Evolutionary conservation across 2,329 filamentous ascomycete genomes (phyloP).

Genomic region (Coleophoma crateriformis): DNA sequence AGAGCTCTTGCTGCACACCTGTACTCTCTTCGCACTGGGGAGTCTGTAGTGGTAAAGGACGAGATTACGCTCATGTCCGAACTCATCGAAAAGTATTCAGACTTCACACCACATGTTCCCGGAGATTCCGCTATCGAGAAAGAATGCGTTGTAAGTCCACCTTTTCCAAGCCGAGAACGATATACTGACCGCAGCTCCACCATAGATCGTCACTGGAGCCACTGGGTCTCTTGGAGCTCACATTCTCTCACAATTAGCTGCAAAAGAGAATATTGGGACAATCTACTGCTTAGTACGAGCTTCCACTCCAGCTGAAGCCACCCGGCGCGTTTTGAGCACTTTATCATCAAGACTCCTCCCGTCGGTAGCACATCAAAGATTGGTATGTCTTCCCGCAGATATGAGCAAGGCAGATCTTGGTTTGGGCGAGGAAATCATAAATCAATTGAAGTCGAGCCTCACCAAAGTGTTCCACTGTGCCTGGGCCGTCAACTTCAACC

Average conservation of each 20-base stretch:
- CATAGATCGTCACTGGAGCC: constrained; percentile 21
- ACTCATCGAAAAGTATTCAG: constrained; percentile 32
- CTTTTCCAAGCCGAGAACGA: background rate
- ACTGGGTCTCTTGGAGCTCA: constrained; percentile 62
- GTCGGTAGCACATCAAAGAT: constrained; percentile 22
- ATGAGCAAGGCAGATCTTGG: constrained; percentile 35
- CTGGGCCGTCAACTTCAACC: constrained; percentile 53
- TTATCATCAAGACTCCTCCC: constrained; percentile 30
- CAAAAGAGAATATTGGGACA: constrained; percentile 45
- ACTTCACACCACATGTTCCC: constrained; percentile 16
- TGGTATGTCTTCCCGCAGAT: constrained; percentile 33
- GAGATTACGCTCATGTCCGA: constrained; percentile 25
- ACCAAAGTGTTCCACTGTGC: constrained; percentile 43
- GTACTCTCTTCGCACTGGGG: constrained; percentile 7
- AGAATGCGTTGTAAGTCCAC: background rate
- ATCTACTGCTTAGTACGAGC: constrained; percentile 50
- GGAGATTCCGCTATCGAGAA: background rate
- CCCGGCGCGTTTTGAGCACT: constrained; percentile 26
- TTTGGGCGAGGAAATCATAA: constrained; percentile 23
- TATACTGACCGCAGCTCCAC: no score
- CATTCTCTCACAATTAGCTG: constrained; percentile 51
- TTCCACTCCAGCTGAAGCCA: constrained; percentile 23
- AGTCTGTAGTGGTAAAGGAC: constrained; percentile 12
- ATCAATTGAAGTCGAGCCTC: constrained; percentile 25
- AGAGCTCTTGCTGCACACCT: constrained; percentile 13